A percentile compares a stretch with the other conserved stretches of the same genome.
phyloP scores from a whole-genome alignment of 2,329 filamentous ascomycete genomes.

The Simplicillium aogashimaense region DNA sequence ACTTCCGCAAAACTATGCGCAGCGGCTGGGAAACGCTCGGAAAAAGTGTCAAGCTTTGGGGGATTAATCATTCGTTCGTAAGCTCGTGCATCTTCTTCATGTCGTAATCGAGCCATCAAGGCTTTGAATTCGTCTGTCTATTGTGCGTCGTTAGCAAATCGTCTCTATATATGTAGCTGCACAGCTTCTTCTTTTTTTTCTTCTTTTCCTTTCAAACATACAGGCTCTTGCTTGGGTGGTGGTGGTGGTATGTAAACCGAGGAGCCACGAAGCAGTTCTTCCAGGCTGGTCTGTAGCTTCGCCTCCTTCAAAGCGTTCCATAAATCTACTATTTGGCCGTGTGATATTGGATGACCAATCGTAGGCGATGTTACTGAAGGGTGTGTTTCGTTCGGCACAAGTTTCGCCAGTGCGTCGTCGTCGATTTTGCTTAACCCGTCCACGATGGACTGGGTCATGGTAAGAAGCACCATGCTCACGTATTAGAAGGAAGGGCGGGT shows the following conservation, averaged over 20 bases:
- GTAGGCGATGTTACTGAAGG: slow-evolving; percentile 38
- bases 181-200: too few species aligned
- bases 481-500: neutral
- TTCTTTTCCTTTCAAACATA: too few species aligned
- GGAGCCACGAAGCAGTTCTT: slow-evolving; percentile 62
- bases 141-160: slow-evolving; percentile 6
- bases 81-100: slow-evolving; percentile 68
- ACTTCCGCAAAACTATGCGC: slow-evolving; percentile 46
- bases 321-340: slow-evolving; percentile 56
- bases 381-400: slow-evolving; percentile 20
- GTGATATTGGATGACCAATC: slow-evolving; percentile 60
- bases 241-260: slow-evolving; percentile 71
- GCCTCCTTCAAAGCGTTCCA: slow-evolving; percentile 39
- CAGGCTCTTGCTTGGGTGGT: slow-evolving; percentile 66
- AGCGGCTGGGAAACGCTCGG: slow-evolving; percentile 45
- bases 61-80: slow-evolving; percentile 76
- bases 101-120: slow-evolving; percentile 76
- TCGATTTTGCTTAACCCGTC: slow-evolving; percentile 39
- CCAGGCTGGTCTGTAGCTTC: slow-evolving; percentile 41
- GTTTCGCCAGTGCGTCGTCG: slow-evolving; percentile 6
- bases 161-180: too few species aligned
- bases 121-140: slow-evolving; percentile 76
- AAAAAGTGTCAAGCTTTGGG: slow-evolving; percentile 45
- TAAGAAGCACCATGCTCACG: slow-evolving; percentile 60
- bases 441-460: slow-evolving; percentile 61